These are phyloP conservation scores for Lipomyces anomalus DNA, from an alignment of 805 yeast species.

Conservation along the genomic window DNA sequence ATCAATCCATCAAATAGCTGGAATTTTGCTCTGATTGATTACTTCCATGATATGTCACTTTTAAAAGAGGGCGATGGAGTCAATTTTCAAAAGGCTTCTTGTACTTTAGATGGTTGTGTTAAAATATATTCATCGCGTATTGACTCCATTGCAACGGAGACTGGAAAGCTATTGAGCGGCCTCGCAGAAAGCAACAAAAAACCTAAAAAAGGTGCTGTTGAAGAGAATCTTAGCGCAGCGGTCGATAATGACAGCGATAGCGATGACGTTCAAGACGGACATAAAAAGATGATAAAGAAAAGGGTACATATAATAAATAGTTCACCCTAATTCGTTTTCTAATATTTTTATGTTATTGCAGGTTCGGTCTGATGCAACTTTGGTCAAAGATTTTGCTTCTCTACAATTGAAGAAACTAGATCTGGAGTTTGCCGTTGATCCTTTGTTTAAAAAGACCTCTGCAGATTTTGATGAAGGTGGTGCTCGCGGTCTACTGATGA, in stretches of 20 bases:
- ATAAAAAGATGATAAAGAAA: conserved; percentile 16
- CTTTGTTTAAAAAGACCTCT: conserved; percentile 40
- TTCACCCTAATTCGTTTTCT: neutral
- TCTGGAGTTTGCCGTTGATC: conserved; percentile 37
- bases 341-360: neutral
- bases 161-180: conserved; percentile 77
- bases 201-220: conserved; percentile 18
- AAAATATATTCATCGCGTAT: conserved; percentile 87
- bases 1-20: conserved; percentile 81
- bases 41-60: conserved; percentile 76
- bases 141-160: conserved; percentile 86
- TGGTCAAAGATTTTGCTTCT: conserved; percentile 30
- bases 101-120: conserved; percentile 90
- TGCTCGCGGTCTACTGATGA: conserved; percentile 42
- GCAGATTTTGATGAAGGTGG: conserved; percentile 45
- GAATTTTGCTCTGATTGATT: conserved; percentile 87
- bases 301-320: conserved; percentile 10
- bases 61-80: conserved; percentile 70
- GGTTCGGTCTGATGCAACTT: conserved; percentile 28
- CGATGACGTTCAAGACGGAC: conserved; percentile 26
- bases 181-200: conserved; percentile 40
- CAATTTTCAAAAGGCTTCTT: conserved; percentile 85
- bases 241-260: conserved; percentile 21
- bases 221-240: conserved; percentile 21
- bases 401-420: conserved; percentile 33